Evolutionary conservation across 148 eudicot species (phyloP), one percentile per base, ranked within the genome.

Genomic region (Rhododendron williamsianum): DNA sequence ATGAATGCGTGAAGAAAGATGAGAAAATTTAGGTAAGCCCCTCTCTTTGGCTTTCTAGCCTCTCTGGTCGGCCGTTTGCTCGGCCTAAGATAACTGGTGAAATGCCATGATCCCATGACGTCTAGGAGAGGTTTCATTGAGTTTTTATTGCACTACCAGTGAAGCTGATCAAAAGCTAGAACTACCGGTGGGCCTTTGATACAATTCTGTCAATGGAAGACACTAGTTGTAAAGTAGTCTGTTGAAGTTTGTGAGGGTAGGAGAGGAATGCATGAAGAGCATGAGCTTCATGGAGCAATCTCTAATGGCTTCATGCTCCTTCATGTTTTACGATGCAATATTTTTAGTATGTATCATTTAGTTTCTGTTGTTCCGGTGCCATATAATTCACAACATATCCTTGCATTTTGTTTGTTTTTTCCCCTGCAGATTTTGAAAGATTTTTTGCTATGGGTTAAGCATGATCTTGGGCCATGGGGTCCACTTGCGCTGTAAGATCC

Each of bases 381-480:
- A 2, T 23, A 7, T 51, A 9, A 15, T 83, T 12, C n/a, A 43
- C n/a, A 5, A 48, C 38, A 51, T 84, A 21, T 84, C 81, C 76
- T n/a, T 77, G 58, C 63, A n/a, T 5, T 18, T 63, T 30, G 4
- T 76, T 56, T 73, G 67, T 35, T n/a, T 73, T 33, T 36, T 87
- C 19, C 49, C 36, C 71, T 85, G 82, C 91, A 95, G 99, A 90
- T 94, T 78, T 81, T 95, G 89, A 95, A 91, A 88, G 90, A 93
- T 86, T 95, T 97, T 87, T 89, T 97, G 54, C 49, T 91, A 71
- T 97, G 97, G 96, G 91, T 97, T 89, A 92, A 97, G 67, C 90
- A 91, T 69, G 93, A 97, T 91, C 96, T 95, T 89, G 99, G 99
- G 83, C 87, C 90, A 82, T 96, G 98, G 99, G 99, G 98, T 86